Percentiles rank a stretch among this genome's conserved stretches.
These are phyloP conservation scores for Naegleria fowleri DNA, from an alignment of 208 protist genomes.

Conservation along the genomic window DNA sequence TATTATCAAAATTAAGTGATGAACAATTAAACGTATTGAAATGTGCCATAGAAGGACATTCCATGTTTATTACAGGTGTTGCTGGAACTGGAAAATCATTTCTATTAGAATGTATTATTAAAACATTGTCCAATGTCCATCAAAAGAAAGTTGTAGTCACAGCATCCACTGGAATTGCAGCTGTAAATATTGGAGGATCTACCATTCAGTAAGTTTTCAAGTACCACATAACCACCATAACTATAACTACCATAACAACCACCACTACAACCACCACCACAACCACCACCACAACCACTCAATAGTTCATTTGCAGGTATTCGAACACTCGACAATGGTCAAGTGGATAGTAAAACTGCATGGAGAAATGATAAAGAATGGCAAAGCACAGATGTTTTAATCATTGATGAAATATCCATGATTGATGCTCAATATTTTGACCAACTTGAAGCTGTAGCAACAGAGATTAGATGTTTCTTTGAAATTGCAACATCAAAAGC, in stretches of 20 bases:
- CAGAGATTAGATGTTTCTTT: conserved; percentile 47
- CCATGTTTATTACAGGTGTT: background rate
- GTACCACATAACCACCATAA: no score
- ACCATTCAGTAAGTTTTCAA: conserved; percentile 5
- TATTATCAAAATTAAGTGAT: background rate
- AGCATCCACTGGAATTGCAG: background rate
- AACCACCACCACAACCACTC: no score
- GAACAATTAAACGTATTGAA: conserved; percentile 12
- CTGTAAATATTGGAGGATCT: background rate
- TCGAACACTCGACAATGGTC: background rate
- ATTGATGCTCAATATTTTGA: conserved; percentile 69
- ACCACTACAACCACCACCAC: no score
- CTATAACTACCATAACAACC: no score
- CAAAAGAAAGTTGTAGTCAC: background rate
- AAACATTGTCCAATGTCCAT: background rate
- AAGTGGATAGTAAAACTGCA: background rate
- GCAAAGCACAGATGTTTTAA: conserved; percentile 60
- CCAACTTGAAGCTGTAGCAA: conserved; percentile 62
- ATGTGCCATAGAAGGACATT: background rate
- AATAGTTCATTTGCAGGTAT: background rate
- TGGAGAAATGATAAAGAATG: conserved; percentile 18
- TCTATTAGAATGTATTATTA: background rate
- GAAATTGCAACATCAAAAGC: background rate
- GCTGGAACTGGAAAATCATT: background rate
- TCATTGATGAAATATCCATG: conserved; percentile 85